phyloP scores from a whole-genome alignment of 2,329 filamentous ascomycete genomes.

The Fusarium poae region DNA sequence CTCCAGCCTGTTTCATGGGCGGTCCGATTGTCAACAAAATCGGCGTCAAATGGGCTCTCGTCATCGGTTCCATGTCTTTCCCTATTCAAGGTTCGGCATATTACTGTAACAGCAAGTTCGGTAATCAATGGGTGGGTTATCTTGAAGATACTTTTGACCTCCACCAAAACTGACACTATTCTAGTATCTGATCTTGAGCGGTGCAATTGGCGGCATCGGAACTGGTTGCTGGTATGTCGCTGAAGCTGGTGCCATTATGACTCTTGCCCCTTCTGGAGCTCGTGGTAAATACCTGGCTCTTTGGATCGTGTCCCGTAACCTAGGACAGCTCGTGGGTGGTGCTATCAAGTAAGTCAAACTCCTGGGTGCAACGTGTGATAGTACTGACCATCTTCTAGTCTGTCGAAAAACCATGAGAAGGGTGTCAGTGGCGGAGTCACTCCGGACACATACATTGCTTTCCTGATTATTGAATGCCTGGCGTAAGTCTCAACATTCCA shows the following conservation, averaged over 20 bases:
- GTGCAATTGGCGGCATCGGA: constrained; percentile 43
- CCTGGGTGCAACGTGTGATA: fast-evolving
- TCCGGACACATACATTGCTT: constrained; percentile 17
- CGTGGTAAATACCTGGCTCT: constrained; percentile 59
- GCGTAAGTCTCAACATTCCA: background rate
- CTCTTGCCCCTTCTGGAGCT: constrained; percentile 59
- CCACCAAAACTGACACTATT: background rate
- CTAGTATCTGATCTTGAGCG: constrained; percentile 24
- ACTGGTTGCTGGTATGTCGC: constrained; percentile 64
- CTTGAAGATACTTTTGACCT: fast-evolving
- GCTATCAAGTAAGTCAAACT: constrained; percentile 6
- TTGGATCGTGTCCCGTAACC: constrained; percentile 17
- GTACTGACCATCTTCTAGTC: background rate
- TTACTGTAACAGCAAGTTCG: constrained; percentile 24
- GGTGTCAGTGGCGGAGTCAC: constrained; percentile 17
- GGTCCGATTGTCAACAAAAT: constrained; percentile 22
- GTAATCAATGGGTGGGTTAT: constrained; percentile 11
- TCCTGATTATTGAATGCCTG: constrained; percentile 17
- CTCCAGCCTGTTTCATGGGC: constrained; percentile 19
- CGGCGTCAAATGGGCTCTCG: constrained; percentile 21
- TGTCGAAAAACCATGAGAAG: constrained; percentile 20
- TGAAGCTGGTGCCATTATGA: constrained; percentile 63
- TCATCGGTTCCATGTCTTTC: constrained; percentile 14
- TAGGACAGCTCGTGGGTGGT: constrained; percentile 16
- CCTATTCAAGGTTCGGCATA: constrained; percentile 6